Evolutionary conservation across 176 grass and related monocot species (phyloP), one percentile per base, ranked within the genome.

Genomic region (Avena sativa): DNA sequence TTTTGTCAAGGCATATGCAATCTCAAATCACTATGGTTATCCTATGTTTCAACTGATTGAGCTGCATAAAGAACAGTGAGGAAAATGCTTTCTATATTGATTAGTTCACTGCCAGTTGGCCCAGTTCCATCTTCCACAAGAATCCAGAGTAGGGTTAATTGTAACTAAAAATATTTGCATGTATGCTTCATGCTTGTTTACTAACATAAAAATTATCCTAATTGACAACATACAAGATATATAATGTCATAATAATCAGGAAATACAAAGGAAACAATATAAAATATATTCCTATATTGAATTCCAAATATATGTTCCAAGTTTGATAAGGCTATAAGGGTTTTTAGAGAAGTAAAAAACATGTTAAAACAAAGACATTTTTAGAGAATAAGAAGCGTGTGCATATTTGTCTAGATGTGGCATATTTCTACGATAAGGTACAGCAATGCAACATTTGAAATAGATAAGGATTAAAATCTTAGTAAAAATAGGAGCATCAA

Each of bases 81-180:
- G 19, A 52, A 83, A 25, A 71, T 23, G 0, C n/a, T 25, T 56
- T 76, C 69, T 75, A 57, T 15, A 8, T 60, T 81, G 38, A 77
- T 86, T 65, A 72, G 2, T 76, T 43, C 78, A 48, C 4, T 81
- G 19, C 30, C 34, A 65, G 71, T 28, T 52, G 32, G 32, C 32
- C 32, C 32, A 43, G 16, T 85, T 89, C 43, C 49, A 68, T 68
- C 48, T 75, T 40, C 78, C 78, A 60, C 60, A 60, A 9, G 13
- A 25, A 76, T 12, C 47, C 26, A 46, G 11, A 5, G 2, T 8
- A 88, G 61, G 38, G 44, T 43, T 43, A 43, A 43, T 43, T 43
- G 40, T 43, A 43, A 43, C 6, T 43, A 6, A 43, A 43, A 43
- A 43, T 43, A 43, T 6, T 43, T 43, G 40, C 40, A 43, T 43